Evolutionary conservation across 1,284 basidiomycete genomes (phyloP).

Genomic region (Afroboletus lepidellus): DNA sequence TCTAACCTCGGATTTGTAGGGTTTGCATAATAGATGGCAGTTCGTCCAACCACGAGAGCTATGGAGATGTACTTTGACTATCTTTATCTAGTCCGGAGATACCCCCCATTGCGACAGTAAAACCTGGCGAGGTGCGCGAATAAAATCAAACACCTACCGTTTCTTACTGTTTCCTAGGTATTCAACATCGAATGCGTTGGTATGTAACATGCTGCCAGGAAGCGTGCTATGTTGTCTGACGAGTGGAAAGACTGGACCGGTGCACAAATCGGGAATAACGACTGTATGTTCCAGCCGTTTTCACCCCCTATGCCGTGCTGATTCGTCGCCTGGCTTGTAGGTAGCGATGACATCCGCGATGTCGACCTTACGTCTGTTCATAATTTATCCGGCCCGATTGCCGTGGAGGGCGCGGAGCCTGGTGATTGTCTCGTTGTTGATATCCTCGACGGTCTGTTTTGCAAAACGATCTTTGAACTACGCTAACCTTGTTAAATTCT

Average conservation of each 20-base stretch:
- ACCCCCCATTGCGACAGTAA: constrained; percentile 60
- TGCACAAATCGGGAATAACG: constrained; percentile 74
- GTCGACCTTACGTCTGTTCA: constrained; percentile 68
- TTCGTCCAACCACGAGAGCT: constrained; percentile 35
- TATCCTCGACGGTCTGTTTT: constrained; percentile 60
- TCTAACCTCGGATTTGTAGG: constrained; percentile 35
- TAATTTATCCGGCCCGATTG: constrained; percentile 74
- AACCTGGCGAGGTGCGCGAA: constrained; percentile 55
- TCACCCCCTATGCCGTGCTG: neutral
- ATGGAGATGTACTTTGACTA: neutral
- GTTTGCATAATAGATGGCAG: constrained; percentile 75
- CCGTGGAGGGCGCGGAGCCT: constrained; percentile 72
- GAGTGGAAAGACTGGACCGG: constrained; percentile 63
- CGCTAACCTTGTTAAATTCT: neutral
- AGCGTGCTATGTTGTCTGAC: neutral
- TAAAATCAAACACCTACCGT: neutral
- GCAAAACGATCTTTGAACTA: neutral
- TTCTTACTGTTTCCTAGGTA: constrained; percentile 37
- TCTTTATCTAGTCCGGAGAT: constrained; percentile 56
- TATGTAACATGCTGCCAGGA: constrained; percentile 29
- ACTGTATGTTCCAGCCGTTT: constrained; percentile 43
- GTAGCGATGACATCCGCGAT: constrained; percentile 65
- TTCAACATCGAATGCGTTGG: constrained; percentile 78
- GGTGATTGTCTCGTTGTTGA: constrained; percentile 80
- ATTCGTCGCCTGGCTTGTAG: constrained; percentile 32